A percentile compares a stretch with the other conserved stretches of the same genome.
Evolutionary conservation across 768 basidiomycete species (phyloP).

Genomic region (Piloderma croceum): DNA sequence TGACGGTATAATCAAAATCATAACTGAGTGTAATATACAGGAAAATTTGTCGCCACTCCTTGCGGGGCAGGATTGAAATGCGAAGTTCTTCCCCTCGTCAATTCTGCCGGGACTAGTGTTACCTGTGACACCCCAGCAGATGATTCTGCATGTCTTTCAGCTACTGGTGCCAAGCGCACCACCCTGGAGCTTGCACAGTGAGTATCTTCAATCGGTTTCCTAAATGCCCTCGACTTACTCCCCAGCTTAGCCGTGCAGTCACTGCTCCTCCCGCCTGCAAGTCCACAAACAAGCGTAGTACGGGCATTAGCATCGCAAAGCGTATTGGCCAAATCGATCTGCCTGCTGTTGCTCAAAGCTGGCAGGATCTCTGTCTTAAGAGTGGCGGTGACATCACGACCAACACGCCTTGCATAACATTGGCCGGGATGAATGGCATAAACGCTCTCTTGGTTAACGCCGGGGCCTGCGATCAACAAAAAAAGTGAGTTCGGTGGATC

Average conservation of each 20-base stretch:
- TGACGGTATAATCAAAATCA: neutral
- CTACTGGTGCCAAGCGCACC: constrained; percentile 12
- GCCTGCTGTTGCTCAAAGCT: constrained; percentile 33
- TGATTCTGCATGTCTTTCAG: constrained; percentile 34
- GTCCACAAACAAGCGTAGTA: constrained; percentile 5
- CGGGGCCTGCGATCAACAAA: constrained; percentile 45
- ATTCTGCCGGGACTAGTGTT: constrained; percentile 40
- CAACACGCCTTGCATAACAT: constrained; percentile 35
- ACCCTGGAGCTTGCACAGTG: constrained; percentile 7
- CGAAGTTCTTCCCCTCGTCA: constrained; percentile 40
- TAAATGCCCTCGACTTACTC: constrained; percentile 3
- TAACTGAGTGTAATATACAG: neutral
- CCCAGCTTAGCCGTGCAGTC: constrained; percentile 1
- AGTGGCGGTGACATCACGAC: constrained; percentile 39
- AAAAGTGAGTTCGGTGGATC: too few relatives aligned
- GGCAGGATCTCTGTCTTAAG: constrained; percentile 40
- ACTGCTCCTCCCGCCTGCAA: constrained; percentile 3
- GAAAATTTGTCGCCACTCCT: constrained; percentile 23
- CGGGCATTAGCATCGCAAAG: constrained; percentile 11
- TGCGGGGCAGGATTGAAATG: constrained; percentile 30
- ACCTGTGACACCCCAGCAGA: constrained; percentile 46
- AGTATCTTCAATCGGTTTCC: constrained; percentile 4
- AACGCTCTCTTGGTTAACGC: constrained; percentile 41
- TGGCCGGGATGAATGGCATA: constrained; percentile 36
- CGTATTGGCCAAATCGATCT: constrained; percentile 30